Evolutionary conservation across 495 filamentous ascomycete species (phyloP), one percentile per base, ranked within the genome.

Genomic region (Bathelium albidoporum): DNA sequence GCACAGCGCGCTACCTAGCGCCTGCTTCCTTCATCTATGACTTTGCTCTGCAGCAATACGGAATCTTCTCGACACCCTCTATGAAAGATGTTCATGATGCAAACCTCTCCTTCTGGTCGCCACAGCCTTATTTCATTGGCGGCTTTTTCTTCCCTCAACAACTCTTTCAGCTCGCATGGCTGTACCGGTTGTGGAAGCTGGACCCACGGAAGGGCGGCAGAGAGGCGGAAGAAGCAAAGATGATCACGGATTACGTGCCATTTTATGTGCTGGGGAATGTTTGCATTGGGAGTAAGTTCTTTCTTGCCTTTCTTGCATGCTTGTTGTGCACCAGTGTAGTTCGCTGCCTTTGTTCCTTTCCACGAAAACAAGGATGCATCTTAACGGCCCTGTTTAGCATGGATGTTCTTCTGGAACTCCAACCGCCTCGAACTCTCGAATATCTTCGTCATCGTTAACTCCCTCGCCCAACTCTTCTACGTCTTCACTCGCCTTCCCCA

Each of bases 361-460:
- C n/a, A n/a, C 10, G 9, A 20, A 0, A 11, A 29, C 20, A 16
- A 11, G 9, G 9, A n/a, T 5, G 28, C 32, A 28, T 59, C 44
- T 43, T 63, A 55, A 60, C 32, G 14, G n/a, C 24, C 53, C n/a
- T 4, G 20, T 26, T 9, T 41, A 74, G 76, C 78, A n/a, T 82
- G 80, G 80, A 80, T 81, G 80, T 74, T 83, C 64, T 82, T 81
- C 72, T 83, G 80, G 80, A 81, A 82, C 62, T 36, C 69, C 16
- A 70, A 72, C 24, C 64, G 72, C 34, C 73, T 81, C 32, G 72
- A 76, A 20, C 73, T 76, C 12, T 71, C 76, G 28, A 79, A 83
- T 63, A 64, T 78, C 44, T 81, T 82, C 68, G 79, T 81, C 43
- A 63, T 76, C 28, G 71, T 81, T 64, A 83, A 82, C 67, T 79